Evolutionary conservation across 352 stramenopile genomes (phyloP).

Genomic region (Globisporangium spiculum): DNA sequence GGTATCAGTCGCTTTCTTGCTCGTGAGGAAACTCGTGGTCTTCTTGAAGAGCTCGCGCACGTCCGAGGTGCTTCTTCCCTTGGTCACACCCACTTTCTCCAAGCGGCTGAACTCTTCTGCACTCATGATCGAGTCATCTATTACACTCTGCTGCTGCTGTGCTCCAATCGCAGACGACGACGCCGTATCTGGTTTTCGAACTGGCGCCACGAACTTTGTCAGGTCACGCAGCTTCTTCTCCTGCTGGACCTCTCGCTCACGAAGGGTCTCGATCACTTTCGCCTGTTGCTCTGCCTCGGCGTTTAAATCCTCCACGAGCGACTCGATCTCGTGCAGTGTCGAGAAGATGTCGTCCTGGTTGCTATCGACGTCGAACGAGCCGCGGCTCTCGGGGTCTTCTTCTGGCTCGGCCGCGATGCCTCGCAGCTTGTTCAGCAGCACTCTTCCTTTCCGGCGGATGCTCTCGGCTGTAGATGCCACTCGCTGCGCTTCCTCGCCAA

Average conservation of each 20-base stretch:
- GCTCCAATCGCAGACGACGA: neutral
- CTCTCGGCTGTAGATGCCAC: conserved; percentile 9
- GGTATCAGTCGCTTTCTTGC: conserved; percentile 19
- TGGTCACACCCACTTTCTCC: conserved; percentile 18
- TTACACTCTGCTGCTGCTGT: neutral
- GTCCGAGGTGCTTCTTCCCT: conserved; percentile 39
- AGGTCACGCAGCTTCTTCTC: conserved; percentile 34
- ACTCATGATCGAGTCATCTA: conserved; percentile 18
- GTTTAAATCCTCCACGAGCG: conserved; percentile 55
- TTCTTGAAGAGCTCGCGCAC: conserved; percentile 52
- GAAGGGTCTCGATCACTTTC: conserved; percentile 34
- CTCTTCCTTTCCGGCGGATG: conserved; percentile 15
- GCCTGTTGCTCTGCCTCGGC: conserved; percentile 46
- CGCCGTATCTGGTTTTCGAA: conserved; percentile 10
- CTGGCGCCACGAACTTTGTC: conserved; percentile 20
- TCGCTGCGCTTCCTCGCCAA: conserved; percentile 16
- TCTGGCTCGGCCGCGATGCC: conserved; percentile 10
- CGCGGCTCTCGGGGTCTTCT: conserved; percentile 3
- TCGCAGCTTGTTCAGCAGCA: conserved; percentile 21
- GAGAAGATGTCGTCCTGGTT: conserved; percentile 25
- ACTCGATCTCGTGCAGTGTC: conserved; percentile 31
- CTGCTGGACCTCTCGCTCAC: conserved; percentile 24
- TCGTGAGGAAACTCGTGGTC: conserved; percentile 20
- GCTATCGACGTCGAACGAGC: conserved; percentile 11
- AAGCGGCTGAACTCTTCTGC: conserved; percentile 22